phyloP scores from a whole-genome alignment of 2,329 filamentous ascomycete genomes.

The Aspergillus sp. region DNA sequence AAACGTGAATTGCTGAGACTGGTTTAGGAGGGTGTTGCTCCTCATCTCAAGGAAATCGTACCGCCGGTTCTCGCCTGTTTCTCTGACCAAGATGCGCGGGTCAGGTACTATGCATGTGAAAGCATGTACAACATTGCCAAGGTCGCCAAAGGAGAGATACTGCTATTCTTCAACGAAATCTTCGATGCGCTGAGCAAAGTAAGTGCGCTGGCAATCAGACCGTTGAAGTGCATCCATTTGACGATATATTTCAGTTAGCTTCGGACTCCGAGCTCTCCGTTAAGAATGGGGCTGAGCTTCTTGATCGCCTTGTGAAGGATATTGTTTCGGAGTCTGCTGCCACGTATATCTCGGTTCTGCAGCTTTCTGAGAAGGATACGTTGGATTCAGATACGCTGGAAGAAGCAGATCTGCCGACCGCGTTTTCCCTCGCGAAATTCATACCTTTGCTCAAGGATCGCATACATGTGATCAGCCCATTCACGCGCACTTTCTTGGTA shows the following conservation, averaged over 20 bases:
- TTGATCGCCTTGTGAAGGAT: conserved; percentile 92
- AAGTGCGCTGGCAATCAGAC: conserved; percentile 16
- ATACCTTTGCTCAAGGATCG: conserved; percentile 90
- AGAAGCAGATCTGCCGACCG: conserved; percentile 59
- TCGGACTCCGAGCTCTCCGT: conserved; percentile 95
- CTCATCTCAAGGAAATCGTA: conserved; percentile 87
- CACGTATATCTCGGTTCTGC: conserved; percentile 85
- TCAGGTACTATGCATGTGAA: conserved; percentile 97
- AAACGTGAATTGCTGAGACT: conserved; percentile 4
- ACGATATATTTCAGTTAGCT: conserved; percentile 58
- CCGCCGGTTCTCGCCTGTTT: conserved; percentile 96
- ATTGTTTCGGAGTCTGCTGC: conserved; percentile 93
- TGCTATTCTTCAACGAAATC: conserved; percentile 96
- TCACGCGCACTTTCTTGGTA: conserved; percentile 88
- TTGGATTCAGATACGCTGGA: conserved; percentile 34
- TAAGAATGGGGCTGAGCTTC: conserved; percentile 92
- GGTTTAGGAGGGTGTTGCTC: conserved; percentile 68
- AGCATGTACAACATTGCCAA: conserved; percentile 99
- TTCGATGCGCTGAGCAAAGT: conserved; percentile 97
- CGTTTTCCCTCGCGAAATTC: conserved; percentile 85
- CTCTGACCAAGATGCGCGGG: conserved; percentile 92
- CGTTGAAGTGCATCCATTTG: conserved; percentile 6
- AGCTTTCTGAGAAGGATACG: conserved; percentile 50
- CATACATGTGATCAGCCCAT: conserved; percentile 90
- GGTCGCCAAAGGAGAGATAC: conserved; percentile 93